These are phyloP conservation scores for Iberis amara DNA, from an alignment of 441 rosid species.

Conservation along the genomic window DNA sequence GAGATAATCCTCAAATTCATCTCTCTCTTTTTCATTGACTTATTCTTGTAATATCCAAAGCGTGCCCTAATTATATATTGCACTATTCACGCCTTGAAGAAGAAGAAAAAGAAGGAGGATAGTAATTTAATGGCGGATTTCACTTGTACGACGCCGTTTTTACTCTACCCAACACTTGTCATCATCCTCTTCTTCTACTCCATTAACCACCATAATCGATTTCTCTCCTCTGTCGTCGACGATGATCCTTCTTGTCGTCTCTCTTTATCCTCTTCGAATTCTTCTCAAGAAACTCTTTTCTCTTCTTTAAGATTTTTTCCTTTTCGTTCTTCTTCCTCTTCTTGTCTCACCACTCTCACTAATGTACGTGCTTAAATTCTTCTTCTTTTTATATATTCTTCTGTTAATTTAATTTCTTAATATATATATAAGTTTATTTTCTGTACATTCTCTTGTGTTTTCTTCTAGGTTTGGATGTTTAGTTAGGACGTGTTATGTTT, in stretches of 20 bases:
- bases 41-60: slow-evolving; percentile 3
- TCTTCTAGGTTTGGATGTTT: background rate
- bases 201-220: slow-evolving; percentile 32
- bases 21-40: slow-evolving; percentile 4
- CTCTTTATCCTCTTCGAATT: slow-evolving; percentile 4
- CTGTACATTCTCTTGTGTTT: background rate
- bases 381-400: background rate
- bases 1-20: slow-evolving; percentile 12
- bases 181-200: slow-evolving; percentile 45
- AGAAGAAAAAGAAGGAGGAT: background rate
- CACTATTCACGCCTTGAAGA: background rate
- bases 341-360: slow-evolving; percentile 6
- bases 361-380: background rate
- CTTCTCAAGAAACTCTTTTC: slow-evolving; percentile 12
- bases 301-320: slow-evolving; percentile 17
- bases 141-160: slow-evolving; percentile 33
- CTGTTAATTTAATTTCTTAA: background rate
- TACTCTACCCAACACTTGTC: slow-evolving; percentile 43
- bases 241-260: slow-evolving; percentile 24
- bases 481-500: too few relatives aligned
- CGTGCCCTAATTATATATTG: slow-evolving; percentile 2
- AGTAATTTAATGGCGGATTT: slow-evolving; percentile 29
- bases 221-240: slow-evolving; percentile 19
- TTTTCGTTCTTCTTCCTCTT: background rate
- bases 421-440: background rate